Evolutionary conservation across 768 basidiomycete genomes (phyloP).

Genomic region (Terana coerulea): DNA sequence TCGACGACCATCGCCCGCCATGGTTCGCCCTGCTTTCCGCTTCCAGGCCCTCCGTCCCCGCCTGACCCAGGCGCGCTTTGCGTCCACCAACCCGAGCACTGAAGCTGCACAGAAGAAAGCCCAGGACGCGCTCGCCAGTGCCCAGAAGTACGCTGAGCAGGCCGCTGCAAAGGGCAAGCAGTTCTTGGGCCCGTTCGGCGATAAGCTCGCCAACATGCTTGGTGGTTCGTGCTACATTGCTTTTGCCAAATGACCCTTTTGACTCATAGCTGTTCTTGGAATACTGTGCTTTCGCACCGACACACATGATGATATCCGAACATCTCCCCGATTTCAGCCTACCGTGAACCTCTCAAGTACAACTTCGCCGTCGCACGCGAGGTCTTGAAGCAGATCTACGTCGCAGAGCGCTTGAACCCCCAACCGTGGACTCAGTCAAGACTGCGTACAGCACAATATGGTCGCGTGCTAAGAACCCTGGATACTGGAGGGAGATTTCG

Average conservation of each 20-base stretch:
- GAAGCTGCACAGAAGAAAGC: conserved; percentile 65
- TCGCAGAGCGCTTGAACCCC: conserved; percentile 59
- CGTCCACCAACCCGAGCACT: conserved; percentile 26
- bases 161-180: conserved; percentile 48
- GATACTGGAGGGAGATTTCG: conserved; percentile 59
- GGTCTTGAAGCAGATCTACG: conserved; percentile 53
- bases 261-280: too few species aligned
- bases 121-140: conserved; percentile 57
- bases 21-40: conserved; percentile 24
- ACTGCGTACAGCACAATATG: conserved; percentile 64
- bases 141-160: conserved; percentile 54
- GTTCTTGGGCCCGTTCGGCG: conserved; percentile 44
- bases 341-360: conserved; percentile 74
- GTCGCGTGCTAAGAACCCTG: conserved; percentile 50
- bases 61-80: conserved; percentile 22
- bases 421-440: conserved; percentile 50
- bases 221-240: conserved; percentile 36
- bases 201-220: conserved; percentile 56
- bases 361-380: conserved; percentile 77
- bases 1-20: conserved; percentile 14
- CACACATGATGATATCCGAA: neutral
- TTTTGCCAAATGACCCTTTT: neutral
- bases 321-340: conserved; percentile 38
- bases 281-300: conserved; percentile 31
- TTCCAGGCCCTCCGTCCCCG: conserved; percentile 23